Base-by-base conservation (phyloP, 2,329 filamentous ascomycete genomes). In the Fusarium newnesense region DNA sequence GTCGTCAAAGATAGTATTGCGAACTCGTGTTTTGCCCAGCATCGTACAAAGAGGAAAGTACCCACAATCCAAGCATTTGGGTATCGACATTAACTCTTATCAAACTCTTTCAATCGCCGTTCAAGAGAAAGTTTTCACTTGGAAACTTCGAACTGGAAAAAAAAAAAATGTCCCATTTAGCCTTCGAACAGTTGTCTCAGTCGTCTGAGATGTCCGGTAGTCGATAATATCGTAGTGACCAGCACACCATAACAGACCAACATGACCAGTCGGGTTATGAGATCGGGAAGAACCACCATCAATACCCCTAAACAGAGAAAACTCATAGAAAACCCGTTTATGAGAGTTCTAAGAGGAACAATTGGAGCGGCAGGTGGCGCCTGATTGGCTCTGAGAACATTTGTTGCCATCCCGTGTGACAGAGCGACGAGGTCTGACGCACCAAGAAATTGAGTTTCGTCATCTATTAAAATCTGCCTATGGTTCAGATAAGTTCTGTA, bases 361-460 rank as follows among this genome's bases (percentile, higher is more conserved):
- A 57, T 57, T 24, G 65, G 49, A 43, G 54, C 37, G 19, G 34
- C 47, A 12, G 58, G 26, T 24, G 40, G 44, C 54, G n/a, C 40
- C 28, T 72, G 68, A 19, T 57, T 46, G 44, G 37, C 30, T 47
- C 39, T 43, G n/a, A 39, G 57, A 32, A 60, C 21, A 30, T 69
- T 68, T n/a, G 67, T 28, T n/a, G 43, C 46, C 34, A 58, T 44
- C 21, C 46, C 53, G 21, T 47, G 64, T 11, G 64, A 46, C 18
- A 74, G 36, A 15, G 47, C 60, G n/a, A 72, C 32, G 30, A 74
- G 72, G 36, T 74, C 72, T 26, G 54, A 10, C 30, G 54, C 47
- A 13, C 89, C 85, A 9, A 93, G 84, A 75, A 93, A 93, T 8
- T 84, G 84, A 5, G 86, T 85, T 79, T 94, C 92, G 13, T 82